Base-by-base conservation (phyloP, 1,139 yeast genomes). In the Yamadazyma atlantica region DNA sequence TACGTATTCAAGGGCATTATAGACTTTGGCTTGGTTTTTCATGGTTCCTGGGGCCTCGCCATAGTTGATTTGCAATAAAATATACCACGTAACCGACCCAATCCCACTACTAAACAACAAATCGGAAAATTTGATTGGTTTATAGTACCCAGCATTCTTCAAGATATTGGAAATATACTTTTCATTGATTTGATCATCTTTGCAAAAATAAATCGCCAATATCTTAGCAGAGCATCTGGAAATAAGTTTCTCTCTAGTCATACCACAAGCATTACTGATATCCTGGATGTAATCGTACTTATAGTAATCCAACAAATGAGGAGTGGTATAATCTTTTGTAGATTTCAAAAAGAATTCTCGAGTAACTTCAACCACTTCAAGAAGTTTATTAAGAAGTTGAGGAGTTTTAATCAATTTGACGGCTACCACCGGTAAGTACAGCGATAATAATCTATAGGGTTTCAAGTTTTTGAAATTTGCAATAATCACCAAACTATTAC, bases 401-500 rank as follows among this genome's bases (percentile, higher is more conserved):
- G 81, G 78, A 36, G 76, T 78, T 44, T 79, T 79, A 2, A 87
- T 80, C 12, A 87, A 69, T 34, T 76, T 72, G 37, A 81, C 75
- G 29, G 92, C 76, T n/a, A 89, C 68, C 35, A 85, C 75, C 1
- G 94, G 86, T 53, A 92, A 72, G 46, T 80, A 85, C 0, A 96
- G 96, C 3, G 88, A 77, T 25, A 89, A 63, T 13, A 92, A 59
- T 52, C 85, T 86, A 64, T 82, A 81, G 0, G 88, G 82, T 1
- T 85, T 74, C 22, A 77, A 55, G 1, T 64, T 55, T 41, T 69
- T 67, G 2, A 69, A 60, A 14, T 60, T 56, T 0, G 82, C 73
- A 10, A 82, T 69, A 17, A 67, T 59, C 15, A 73, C 57, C 15
- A 85, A 57, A 37, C 79, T 78, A 50, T 76, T 78, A 45, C 79